Evolutionary conservation across 768 basidiomycete species (phyloP), one percentile per base, ranked within the genome.

Genomic region (Candolleomyces eurysporus): DNA sequence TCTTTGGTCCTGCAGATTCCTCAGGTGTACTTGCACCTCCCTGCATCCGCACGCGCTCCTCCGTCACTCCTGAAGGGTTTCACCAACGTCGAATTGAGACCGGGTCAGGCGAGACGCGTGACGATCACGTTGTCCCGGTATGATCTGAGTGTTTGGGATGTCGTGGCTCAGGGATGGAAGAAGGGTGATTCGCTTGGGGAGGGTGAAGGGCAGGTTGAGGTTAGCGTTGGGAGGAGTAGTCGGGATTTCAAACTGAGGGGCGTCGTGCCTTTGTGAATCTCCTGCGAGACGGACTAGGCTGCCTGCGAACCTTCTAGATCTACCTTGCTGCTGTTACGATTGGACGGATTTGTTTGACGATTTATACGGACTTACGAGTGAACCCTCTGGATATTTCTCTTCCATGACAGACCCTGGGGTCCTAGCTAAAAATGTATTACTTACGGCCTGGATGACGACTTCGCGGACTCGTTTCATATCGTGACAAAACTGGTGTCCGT

Each of bases 141-240:
- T 65, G 87, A 90, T 64, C 66, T 91, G 65, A 88, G 85, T 21
- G 80, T 91, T 58, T 94, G 91, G 93, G 90, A 94, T 71, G 83
- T 82, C 1, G 81, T 73, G 10, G 76, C 78, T 26, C 92, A 94
- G 71, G 85, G 88, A 3, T 94, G 93, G 92, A 76, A 77, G 63
- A 84, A 82, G 64, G 91, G 92, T 17, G 32, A 55, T 19, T 22
- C 53, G n/a, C 42, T 43, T n/a, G 42, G 42, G 42, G 42, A n/a
- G 14, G 39, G n/a, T 0, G 67, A 73, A 2, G 92, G 91, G 1
- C 78, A 69, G 46, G 86, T 90, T 67, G 74, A 74, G 21, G 79
- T 94, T 54, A 81, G 84, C 5, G 74, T 92, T 43, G 90, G 90
- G 17, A 79, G 83, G 61, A 91, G 90, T 68, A 90, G 88, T 67